phyloP scores from a whole-genome alignment of 257 asterid species.

The Solanum virginianum region DNA sequence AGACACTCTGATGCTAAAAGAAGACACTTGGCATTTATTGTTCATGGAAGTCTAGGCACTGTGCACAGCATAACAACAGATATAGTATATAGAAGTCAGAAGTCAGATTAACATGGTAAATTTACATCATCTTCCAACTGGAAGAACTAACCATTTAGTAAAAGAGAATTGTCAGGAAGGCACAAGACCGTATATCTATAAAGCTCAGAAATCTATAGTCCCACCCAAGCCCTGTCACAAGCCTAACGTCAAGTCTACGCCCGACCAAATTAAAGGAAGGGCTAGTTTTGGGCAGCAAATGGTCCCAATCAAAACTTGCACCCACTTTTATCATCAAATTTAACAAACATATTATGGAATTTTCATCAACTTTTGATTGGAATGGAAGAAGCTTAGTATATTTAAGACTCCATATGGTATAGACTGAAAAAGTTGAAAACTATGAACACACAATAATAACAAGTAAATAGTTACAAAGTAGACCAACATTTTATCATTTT shows the following conservation, averaged over 20 bases:
- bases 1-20: not conserved
- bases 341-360: not conserved
- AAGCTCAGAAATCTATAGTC: not conserved
- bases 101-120: not conserved
- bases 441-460: not conserved
- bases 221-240: not conserved
- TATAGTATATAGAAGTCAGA: not conserved
- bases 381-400: not conserved
- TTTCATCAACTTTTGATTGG: not conserved
- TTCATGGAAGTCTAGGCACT: not conserved
- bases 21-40: not conserved
- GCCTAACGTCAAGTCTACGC: not conserved
- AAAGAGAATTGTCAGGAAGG: not conserved
- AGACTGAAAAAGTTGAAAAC: not conserved
- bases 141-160: not conserved
- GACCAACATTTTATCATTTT: not conserved
- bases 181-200: not conserved
- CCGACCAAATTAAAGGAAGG: not conserved
- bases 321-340: not conserved
- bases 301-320: not conserved
- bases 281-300: not conserved
- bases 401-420: not conserved
- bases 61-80: not conserved
- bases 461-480: not conserved
- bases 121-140: not conserved